Evolutionary conservation across 495 filamentous ascomycete genomes (phyloP).

Genomic region (Aspergillus nidulans): DNA sequence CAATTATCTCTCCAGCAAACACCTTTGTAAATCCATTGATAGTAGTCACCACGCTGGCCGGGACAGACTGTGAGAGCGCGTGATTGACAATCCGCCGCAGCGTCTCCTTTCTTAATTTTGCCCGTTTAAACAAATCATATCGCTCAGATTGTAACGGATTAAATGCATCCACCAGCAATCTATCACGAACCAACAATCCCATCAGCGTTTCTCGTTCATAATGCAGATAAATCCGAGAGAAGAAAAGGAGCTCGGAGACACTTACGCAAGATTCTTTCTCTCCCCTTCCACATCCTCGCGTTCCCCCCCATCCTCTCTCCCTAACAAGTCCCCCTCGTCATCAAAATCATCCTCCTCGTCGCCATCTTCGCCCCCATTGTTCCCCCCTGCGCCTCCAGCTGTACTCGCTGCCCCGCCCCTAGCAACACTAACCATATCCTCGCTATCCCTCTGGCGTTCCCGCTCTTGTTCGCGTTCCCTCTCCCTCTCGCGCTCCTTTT

Average conservation of each 20-base stretch:
- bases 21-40: conserved; percentile 80
- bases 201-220: neutral
- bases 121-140: conserved; percentile 68
- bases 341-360: conserved; percentile 65
- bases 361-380: conserved; percentile 43
- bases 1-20: conserved; percentile 78
- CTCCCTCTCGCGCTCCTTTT: conserved; percentile 45
- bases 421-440: conserved; percentile 37
- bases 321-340: conserved; percentile 58
- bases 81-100: conserved; percentile 75
- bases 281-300: conserved; percentile 62
- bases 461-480: conserved; percentile 15
- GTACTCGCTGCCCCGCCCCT: conserved; percentile 34
- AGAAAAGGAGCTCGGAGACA: conserved; percentile 12
- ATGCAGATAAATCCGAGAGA: neutral
- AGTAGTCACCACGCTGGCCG: conserved; percentile 69
- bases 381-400: conserved; percentile 32
- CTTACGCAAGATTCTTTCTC: conserved; percentile 63
- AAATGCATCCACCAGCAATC: conserved; percentile 67
- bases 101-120: conserved; percentile 61
- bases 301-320: conserved; percentile 53
- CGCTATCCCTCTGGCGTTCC: conserved; percentile 34
- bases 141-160: conserved; percentile 63
- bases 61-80: conserved; percentile 82
- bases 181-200: conserved; percentile 16